A percentile compares a stretch with the other conserved stretches of the same genome.
Evolutionary conservation across 2,329 filamentous ascomycete species (phyloP).

Genomic region (Chrysosporium keratinophilum): DNA sequence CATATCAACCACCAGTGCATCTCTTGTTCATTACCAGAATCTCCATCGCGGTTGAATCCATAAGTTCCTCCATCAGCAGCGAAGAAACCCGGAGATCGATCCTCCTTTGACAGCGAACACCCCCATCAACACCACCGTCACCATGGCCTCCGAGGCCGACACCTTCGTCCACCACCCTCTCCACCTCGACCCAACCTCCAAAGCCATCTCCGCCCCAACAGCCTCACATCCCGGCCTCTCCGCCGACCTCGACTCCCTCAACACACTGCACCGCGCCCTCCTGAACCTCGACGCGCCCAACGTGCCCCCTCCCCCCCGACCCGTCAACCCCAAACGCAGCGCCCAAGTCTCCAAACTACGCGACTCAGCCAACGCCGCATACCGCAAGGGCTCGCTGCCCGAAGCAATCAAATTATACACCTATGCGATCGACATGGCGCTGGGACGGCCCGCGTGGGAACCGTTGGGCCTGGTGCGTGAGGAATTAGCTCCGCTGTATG

Average conservation of each 20-base stretch:
- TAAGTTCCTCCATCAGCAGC: no score
- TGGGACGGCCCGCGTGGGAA: constrained; percentile 76
- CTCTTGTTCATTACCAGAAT: no score
- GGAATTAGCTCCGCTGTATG: constrained; percentile 67
- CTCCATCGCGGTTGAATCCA: background rate
- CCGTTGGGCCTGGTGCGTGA: constrained; percentile 72
- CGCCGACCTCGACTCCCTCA: constrained; percentile 54
- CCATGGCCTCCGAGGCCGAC: constrained; percentile 12
- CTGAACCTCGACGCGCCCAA: constrained; percentile 54
- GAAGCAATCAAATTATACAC: constrained; percentile 75
- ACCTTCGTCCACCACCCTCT: constrained; percentile 71
- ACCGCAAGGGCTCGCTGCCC: constrained; percentile 62
- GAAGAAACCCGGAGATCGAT: no score
- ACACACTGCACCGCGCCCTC: constrained; percentile 70
- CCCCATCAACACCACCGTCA: background rate
- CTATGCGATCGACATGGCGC: constrained; percentile 82
- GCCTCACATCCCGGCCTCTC: constrained; percentile 54
- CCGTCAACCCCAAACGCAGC: constrained; percentile 83
- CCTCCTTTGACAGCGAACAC: background rate
- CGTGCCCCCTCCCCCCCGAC: constrained; percentile 74
- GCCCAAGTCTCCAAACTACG: constrained; percentile 83
- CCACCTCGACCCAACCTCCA: constrained; percentile 68
- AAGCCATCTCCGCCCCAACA: constrained; percentile 52
- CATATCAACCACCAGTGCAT: no score
- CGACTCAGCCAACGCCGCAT: constrained; percentile 72